These are phyloP conservation scores for Musa schizocarpa DNA, from an alignment of 176 grass and related monocot genomes.

Conservation along the genomic window DNA sequence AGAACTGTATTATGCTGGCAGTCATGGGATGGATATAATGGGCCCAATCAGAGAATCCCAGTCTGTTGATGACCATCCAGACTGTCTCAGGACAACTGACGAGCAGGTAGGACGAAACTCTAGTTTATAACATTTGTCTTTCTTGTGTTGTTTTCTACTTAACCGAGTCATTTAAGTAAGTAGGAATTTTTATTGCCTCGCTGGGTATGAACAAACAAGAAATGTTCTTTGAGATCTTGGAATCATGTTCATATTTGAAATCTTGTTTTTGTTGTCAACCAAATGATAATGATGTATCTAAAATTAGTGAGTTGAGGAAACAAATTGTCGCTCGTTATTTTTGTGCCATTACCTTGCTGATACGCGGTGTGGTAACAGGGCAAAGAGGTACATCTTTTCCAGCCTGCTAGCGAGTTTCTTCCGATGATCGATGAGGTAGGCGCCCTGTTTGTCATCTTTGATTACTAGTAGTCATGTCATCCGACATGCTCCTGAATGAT, in stretches of 20 bases:
- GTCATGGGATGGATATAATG: constrained; percentile 96
- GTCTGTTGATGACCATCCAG: constrained; percentile 3
- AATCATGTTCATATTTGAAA: too few species aligned
- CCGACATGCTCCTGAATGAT: not conserved
- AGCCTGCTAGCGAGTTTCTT: constrained; percentile 81
- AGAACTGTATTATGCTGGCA: constrained; percentile 91
- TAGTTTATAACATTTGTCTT: not conserved
- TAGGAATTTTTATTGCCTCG: not conserved
- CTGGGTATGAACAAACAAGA: not conserved
- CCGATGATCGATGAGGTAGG: constrained; percentile 87
- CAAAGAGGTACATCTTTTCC: constrained; percentile 65
- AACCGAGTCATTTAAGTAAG: not conserved
- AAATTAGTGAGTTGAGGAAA: not conserved
- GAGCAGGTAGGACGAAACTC: constrained; percentile 21
- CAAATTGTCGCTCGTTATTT: not conserved
- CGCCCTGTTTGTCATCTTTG: not conserved
- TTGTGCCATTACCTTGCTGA: not conserved
- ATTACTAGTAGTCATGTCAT: not conserved
- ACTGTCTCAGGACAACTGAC: constrained; percentile 17
- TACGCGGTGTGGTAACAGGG: constrained; percentile 24
- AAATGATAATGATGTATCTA: not conserved
- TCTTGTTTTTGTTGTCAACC: too few species aligned
- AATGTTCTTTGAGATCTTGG: too few species aligned
- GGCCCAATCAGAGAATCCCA: constrained; percentile 37
- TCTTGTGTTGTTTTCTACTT: not conserved